Percentiles rank a stretch among this genome's conserved stretches.
These are phyloP conservation scores for Metschnikowia proteae DNA, from an alignment of 805 yeast genomes.

Conservation along the genomic window DNA sequence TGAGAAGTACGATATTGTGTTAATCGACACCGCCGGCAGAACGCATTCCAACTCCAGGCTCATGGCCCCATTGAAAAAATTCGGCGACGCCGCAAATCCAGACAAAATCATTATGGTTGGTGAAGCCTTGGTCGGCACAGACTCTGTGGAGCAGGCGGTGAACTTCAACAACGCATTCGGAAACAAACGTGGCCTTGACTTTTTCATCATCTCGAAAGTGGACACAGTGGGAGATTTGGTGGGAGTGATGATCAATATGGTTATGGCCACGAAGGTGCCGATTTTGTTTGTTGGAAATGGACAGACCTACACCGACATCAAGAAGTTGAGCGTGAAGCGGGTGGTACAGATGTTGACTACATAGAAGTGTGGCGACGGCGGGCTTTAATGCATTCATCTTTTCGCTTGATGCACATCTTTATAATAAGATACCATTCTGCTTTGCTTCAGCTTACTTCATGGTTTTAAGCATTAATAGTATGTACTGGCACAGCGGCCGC, in stretches of 20 bases:
- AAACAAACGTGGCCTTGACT: constrained; percentile 71
- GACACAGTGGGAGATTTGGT: constrained; percentile 97
- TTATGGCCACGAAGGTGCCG: constrained; percentile 92
- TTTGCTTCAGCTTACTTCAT: no score
- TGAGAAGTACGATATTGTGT: constrained; percentile 73
- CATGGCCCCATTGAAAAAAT: constrained; percentile 93
- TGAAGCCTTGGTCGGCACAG: constrained; percentile 96
- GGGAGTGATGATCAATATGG: constrained; percentile 97
- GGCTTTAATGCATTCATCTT: no score
- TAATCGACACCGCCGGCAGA: constrained; percentile 97
- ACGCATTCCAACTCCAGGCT: constrained; percentile 91
- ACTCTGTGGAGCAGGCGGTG: constrained; percentile 90
- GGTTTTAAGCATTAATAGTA: neutral
- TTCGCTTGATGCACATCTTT: no score
- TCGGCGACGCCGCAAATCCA: constrained; percentile 93
- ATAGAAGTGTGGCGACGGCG: constrained; percentile 17
- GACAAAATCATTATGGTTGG: constrained; percentile 98
- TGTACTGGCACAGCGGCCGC: neutral
- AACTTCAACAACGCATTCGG: constrained; percentile 95
- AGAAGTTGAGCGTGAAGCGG: constrained; percentile 87
- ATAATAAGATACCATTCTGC: no score
- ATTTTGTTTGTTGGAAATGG: constrained; percentile 95
- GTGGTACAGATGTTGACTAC: constrained; percentile 83
- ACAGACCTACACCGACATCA: constrained; percentile 90
- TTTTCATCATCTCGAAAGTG: constrained; percentile 89